Conservation (phyloP, 148 eudicot species). For the Euryodendron excelsum region DNA sequence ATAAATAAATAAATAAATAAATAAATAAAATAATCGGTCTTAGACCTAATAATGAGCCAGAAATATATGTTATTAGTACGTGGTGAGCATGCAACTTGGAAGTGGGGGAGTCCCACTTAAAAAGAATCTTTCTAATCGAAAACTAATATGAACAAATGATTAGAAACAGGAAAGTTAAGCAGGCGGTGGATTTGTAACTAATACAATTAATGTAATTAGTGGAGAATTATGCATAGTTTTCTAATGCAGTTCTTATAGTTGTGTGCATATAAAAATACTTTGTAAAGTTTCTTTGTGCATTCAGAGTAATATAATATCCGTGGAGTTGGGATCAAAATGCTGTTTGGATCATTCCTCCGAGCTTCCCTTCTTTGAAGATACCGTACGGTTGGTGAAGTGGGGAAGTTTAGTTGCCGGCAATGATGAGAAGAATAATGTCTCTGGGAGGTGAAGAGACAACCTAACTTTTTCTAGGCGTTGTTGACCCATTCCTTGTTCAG, state of each 20-base stretch:
- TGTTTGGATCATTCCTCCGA: constrained; percentile 4
- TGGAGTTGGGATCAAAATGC: background rate
- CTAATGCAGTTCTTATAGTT: no score
- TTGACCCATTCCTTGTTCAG: background rate
- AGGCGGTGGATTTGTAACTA: constrained; percentile 25
- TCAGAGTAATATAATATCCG: no score
- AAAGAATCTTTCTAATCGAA: constrained; percentile 28
- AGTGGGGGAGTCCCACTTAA: constrained; percentile 6
- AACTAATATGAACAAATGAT: constrained; percentile 36
- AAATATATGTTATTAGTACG: constrained; percentile 14
- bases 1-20: background rate
- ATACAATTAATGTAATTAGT: no score
- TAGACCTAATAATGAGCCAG: constrained; percentile 7
- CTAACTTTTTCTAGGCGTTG: background rate
- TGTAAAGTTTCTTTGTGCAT: background rate
- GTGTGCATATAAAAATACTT: background rate
- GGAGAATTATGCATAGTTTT: no score
- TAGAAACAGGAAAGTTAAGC: constrained; percentile 12
- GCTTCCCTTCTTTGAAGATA: background rate
- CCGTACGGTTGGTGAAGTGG: background rate
- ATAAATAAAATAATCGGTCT: background rate
- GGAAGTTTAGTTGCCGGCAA: constrained; percentile 3
- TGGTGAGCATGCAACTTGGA: constrained; percentile 25
- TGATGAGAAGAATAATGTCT: background rate
- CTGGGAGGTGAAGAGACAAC: background rate